phyloP scores from a whole-genome alignment of 495 filamentous ascomycete genomes.

The Apodospora peruviana region DNA sequence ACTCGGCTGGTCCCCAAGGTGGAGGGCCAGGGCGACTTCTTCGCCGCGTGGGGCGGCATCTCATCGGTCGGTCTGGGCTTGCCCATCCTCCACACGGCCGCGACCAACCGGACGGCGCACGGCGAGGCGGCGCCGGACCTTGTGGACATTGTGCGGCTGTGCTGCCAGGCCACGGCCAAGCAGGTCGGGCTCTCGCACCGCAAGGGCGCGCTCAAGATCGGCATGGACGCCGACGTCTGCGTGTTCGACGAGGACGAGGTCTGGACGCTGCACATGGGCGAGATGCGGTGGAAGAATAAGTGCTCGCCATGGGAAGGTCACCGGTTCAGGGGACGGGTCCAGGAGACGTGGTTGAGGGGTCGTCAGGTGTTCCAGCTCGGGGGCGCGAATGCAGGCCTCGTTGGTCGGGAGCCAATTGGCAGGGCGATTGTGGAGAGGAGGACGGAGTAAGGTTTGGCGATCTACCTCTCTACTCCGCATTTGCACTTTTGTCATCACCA shows the following conservation, averaged over 20 bases:
- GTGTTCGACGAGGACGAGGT: slow-evolving; percentile 82
- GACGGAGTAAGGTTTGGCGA: slow-evolving; percentile 8
- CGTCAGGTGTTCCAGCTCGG: slow-evolving; percentile 60
- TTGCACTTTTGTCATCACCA: too few species aligned
- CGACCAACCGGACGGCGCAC: slow-evolving; percentile 48
- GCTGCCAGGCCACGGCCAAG: slow-evolving; percentile 78
- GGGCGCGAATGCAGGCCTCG: slow-evolving; percentile 34
- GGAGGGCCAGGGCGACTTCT: slow-evolving; percentile 68
- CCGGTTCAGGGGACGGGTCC: slow-evolving; percentile 71
- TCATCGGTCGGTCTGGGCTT: slow-evolving; percentile 89
- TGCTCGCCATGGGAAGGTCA: slow-evolving; percentile 89
- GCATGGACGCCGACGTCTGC: slow-evolving; percentile 87
- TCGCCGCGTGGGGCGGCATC: slow-evolving; percentile 93
- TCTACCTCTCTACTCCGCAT: too few species aligned
- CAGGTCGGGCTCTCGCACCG: slow-evolving; percentile 81
- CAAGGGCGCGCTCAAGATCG: slow-evolving; percentile 79
- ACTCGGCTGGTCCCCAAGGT: not conserved
- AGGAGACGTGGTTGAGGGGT: slow-evolving; percentile 87
- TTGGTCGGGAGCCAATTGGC: slow-evolving; percentile 31
- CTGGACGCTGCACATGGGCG: slow-evolving; percentile 59
- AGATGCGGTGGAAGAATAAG: slow-evolving; percentile 94
- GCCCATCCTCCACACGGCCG: slow-evolving; percentile 83
- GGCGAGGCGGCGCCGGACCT: slow-evolving; percentile 42
- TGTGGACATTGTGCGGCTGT: slow-evolving; percentile 76
- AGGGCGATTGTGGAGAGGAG: slow-evolving; percentile 40